Evolutionary conservation across 176 grass and related monocot species (phyloP).

Genomic region (Musa beccarii): DNA sequence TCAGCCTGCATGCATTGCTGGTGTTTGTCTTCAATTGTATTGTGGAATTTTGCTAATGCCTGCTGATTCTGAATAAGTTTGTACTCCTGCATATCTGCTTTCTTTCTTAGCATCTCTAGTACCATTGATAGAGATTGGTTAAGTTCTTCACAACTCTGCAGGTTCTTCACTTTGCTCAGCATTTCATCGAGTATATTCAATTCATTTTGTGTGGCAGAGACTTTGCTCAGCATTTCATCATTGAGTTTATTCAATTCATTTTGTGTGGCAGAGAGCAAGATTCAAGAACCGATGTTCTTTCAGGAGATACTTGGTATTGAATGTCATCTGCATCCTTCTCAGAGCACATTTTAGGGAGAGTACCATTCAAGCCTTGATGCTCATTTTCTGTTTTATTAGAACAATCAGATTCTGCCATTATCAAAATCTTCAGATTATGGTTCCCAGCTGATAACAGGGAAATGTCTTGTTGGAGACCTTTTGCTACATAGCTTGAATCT

Average conservation of each 20-base stretch:
- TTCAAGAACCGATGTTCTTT: constrained; percentile 43
- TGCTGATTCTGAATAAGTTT: constrained; percentile 50
- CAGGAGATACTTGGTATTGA: constrained; percentile 50
- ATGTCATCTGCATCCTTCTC: constrained; percentile 43
- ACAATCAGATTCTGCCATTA: too few relatives aligned
- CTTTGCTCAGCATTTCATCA: too few relatives aligned
- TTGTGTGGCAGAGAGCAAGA: constrained; percentile 48
- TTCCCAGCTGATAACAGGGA: too few relatives aligned
- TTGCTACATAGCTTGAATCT: too few relatives aligned
- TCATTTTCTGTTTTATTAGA: constrained; percentile 59
- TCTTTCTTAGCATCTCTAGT: constrained; percentile 47
- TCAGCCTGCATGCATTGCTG: constrained; percentile 42
- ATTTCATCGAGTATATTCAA: too few relatives aligned
- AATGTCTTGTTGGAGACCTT: too few relatives aligned
- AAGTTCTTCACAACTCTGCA: constrained; percentile 50
- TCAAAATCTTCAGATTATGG: too few relatives aligned
- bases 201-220: too few relatives aligned
- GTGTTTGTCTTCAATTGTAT: constrained; percentile 41
- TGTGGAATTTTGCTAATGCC: constrained; percentile 39
- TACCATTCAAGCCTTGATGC: constrained; percentile 42
- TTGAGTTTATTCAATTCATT: constrained; percentile 55
- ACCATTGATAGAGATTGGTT: constrained; percentile 45
- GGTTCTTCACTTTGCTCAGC: constrained; percentile 49
- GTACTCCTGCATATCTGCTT: constrained; percentile 50
- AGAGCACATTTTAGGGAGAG: constrained; percentile 35